Evolutionary conservation across 2,329 filamentous ascomycete species (phyloP), one percentile per base, ranked within the genome.

Genomic region (Penicillium sumatraense): DNA sequence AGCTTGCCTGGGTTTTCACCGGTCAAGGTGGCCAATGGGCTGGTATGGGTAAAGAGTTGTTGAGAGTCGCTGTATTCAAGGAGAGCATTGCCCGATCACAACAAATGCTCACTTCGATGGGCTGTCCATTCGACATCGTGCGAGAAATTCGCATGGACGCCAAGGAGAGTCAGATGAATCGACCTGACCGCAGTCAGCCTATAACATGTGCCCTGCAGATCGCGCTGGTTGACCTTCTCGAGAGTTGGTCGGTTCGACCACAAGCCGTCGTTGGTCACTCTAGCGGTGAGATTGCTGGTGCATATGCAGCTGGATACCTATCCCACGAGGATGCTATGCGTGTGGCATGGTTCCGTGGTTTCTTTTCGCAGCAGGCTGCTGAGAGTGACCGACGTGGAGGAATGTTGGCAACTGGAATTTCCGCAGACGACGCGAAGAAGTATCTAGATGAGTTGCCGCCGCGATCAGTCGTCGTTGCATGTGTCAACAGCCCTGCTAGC

Each of bases 401-500:
- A 8, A 68, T 71, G 67, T 53, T 68, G 11, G 67, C 68, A 5
- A 60, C 61, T 13, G 66, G 65, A 13, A 44, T 68, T 23, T 58
- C 55, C 0, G 46, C 50, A 9, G 44, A 50, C 2, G 53, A 57
- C 1, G 59, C 53, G 7, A 29, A 59, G 44, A 49, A 54, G 13
- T 64, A 69, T 16, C 49, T 67, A 0, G 41, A 49, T 5, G 35
- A 51, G 9, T 18, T 61, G 16, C 50, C 53, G 11, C 44, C 36
- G 10, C 40, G 53, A 5, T 57, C 59, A 10, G 53, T 54, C 10
- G 64, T 47, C 7, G 57, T 71, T 13, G 68, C 61, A 9, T 71
- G 82, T 60, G 77, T 80, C 59, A 85, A 85, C 70, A 82, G 80
- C 21, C 81, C 82, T 1, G 72, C 72, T 0, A 83, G 78, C 18